phyloP scores from a whole-genome alignment of 208 protist species.

The Trypanosoma avium region DNA sequence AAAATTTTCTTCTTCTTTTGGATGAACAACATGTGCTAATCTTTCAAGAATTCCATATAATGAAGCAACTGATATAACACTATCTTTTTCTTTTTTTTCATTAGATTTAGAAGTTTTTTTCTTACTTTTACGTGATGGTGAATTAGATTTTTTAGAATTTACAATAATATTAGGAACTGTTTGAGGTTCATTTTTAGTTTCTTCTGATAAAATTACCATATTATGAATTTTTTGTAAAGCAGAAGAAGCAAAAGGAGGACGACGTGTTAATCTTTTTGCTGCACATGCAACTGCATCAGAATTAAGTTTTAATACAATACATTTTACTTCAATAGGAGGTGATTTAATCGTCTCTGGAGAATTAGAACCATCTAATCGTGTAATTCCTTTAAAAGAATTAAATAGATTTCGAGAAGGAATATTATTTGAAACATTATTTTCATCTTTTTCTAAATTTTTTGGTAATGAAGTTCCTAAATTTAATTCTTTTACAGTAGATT shows the following conservation, averaged over 20 bases:
- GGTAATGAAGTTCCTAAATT: no score
- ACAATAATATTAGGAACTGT: neutral
- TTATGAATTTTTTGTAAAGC: neutral
- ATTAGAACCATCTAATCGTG: no score
- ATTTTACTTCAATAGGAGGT: conserved; percentile 9
- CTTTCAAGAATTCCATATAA: conserved; percentile 26
- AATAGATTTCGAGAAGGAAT: neutral
- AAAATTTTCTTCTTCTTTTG: neutral
- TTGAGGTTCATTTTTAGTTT: neutral
- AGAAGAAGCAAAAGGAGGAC: neutral
- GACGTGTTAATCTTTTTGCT: conserved; percentile 22
- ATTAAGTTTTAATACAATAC: conserved; percentile 22
- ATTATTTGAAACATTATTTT: neutral
- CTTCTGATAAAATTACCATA: neutral
- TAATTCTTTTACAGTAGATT: no score
- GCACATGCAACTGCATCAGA: conserved; percentile 22
- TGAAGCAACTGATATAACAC: conserved; percentile 17
- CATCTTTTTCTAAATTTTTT: neutral
- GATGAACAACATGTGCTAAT: conserved; percentile 21
- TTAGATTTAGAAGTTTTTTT: neutral
- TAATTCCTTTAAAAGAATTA: neutral
- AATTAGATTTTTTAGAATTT: neutral
- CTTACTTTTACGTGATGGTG: neutral
- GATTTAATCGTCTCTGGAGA: neutral
- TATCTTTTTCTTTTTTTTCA: neutral